Evolutionary conservation across 495 filamentous ascomycete species (phyloP), one percentile per base, ranked within the genome.

Genomic region (Hypoxylon trugodes): DNA sequence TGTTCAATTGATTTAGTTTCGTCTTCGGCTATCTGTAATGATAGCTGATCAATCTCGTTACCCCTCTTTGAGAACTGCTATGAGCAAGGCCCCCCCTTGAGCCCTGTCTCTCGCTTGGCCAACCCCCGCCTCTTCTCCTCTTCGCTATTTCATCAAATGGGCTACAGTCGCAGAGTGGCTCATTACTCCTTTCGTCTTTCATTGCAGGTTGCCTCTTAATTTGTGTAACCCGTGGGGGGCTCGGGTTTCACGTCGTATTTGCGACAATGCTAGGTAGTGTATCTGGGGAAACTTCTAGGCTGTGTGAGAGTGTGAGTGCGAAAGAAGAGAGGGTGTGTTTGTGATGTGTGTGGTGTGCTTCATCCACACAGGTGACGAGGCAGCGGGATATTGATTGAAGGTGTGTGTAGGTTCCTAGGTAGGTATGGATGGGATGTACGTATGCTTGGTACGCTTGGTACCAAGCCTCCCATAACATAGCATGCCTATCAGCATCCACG

Each of bases 31-130:
- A 66, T 66, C 62, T 66, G 24, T 33, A 55, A 60, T 60, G 36
- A 66, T 37, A 56, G 62, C 47, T 66, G 56, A 60, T 60, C 55
- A 66, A 66, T 66, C 62, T 66, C 49, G 37, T 60, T 66, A 60
- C 55, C 62, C 62, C 61, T 65, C 61, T 55, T 54, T 49, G 54
- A 53, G 25, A 43, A 40, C 42, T 16, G n/a, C 12, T 33, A 15
- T 25, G 30, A 19, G 12, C 16, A 12, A n/a, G 21, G 12, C n/a
- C 32, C 16, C 16, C 26, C 45, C 47, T 36, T 47, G 6, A 48
- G 41, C 48, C 33, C 48, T 54, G 19, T 45, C 19, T 33, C 26
- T 60, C 43, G 55, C 56, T 56, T 60, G 54, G 41, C 18, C 36
- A n/a, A 26, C 32, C 35, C 50, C 55, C 55, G 41, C 35, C 28